Base-by-base conservation (phyloP, 169 alveolate genomes). In the Plasmodium gonderi region DNA sequence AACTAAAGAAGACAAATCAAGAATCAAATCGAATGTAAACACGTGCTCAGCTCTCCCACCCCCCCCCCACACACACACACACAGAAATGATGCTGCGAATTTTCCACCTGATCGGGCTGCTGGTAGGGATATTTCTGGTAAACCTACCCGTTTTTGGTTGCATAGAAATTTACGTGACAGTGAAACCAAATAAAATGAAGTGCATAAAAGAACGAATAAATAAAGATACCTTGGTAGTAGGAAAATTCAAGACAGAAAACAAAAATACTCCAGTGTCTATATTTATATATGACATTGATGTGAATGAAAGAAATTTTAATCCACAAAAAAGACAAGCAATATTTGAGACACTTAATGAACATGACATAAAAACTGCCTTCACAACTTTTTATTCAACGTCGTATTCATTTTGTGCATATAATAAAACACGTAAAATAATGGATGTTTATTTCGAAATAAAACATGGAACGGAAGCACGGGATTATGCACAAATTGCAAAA, bases 331-430 rank as follows among this genome's bases (percentile, higher is more conserved):
- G 33, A 12, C 20, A 42, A 23, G 82, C 92, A 17, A 74, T 85
- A 1, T 85, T 85, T 54, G 92, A 85, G 44, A 20, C 92, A 1
- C 12, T 49, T n/a, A 75, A 85, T 85, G 78, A 85, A 6, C 92
- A 85, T 51, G 87, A 85, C n/a, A 54, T 85, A 12, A 85, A 85
- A 77, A 85, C 92, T 29, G 92, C 92, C 5, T 85, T 85, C 7
- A 74, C 92, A 31, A 85, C 92, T 1, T 85, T 74, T 45, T 85
- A 45, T 65, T 72, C 92, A 0, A 7, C 87, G 1, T 85, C 92
- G 3, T 85, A 85, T 54, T 85, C 92, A 36, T 85, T 85, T 65
- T 85, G 92, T 74, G 85, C 85, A 36, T 72, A 74, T 38, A 85
- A 85, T 14, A 72, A 31, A 23, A 33, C 92, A 3, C 14, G 45